Percentiles rank a stretch among this genome's conserved stretches.
Conservation (phyloP, 805 yeast genomes). For the Isabelozyma gotoi region DNA sequence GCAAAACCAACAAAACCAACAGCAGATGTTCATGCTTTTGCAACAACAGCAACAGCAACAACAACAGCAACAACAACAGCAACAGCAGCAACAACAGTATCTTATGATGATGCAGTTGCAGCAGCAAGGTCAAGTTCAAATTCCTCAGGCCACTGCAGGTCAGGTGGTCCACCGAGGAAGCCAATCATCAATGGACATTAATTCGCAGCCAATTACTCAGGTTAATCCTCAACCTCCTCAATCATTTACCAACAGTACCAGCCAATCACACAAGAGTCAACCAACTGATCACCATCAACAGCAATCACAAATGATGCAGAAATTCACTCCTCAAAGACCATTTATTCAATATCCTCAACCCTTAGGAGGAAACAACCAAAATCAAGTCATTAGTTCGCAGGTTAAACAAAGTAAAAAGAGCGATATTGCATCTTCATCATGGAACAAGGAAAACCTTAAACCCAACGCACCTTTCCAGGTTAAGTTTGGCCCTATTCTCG, state of each 20-base stretch:
- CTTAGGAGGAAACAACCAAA: slow-evolving; percentile 15
- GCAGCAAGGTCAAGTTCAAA: slow-evolving; percentile 2
- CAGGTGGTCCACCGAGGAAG: neutral
- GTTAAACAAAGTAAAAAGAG: neutral
- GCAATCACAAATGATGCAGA: slow-evolving; percentile 2
- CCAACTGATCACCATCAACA: slow-evolving; percentile 1
- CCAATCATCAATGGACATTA: neutral
- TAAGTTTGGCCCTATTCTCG: slow-evolving; percentile 40
- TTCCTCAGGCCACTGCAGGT: neutral
- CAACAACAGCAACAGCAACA: too few species aligned
- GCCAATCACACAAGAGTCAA: neutral
- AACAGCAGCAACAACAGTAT: slow-evolving; percentile 7
- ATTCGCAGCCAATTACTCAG: neutral
- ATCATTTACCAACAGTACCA: neutral
- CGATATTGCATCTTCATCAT: slow-evolving; percentile 7
- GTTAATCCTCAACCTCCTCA: neutral
- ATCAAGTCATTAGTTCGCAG: slow-evolving; percentile 7
- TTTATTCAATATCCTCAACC: slow-evolving; percentile 2
- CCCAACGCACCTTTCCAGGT: slow-evolving; percentile 21
- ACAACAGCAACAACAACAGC: slow-evolving; percentile 3
- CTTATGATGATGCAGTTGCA: slow-evolving; percentile 1
- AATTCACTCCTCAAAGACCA: slow-evolving; percentile 1
- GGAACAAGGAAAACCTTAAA: slow-evolving; percentile 20
- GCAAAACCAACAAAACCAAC: slow-evolving; percentile 10
- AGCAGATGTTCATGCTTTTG: too few species aligned